Conservation (phyloP, 2,329 filamentous ascomycete genomes). For the Dissoconium aciculare region DNA sequence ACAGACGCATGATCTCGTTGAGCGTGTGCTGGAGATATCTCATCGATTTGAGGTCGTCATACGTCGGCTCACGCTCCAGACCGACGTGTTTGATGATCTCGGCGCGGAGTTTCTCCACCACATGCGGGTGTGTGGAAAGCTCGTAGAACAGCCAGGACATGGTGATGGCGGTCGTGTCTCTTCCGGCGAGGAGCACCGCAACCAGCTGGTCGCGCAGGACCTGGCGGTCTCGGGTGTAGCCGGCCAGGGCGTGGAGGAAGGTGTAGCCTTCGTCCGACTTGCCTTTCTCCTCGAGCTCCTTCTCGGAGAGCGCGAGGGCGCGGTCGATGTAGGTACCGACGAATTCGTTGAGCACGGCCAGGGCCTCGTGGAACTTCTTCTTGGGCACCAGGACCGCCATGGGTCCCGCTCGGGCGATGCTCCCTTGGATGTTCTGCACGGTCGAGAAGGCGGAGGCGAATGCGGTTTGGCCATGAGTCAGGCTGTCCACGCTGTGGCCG, state of each 20-base stretch:
- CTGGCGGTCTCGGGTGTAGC: constrained; percentile 53
- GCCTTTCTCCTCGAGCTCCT: constrained; percentile 58
- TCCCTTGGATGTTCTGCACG: constrained; percentile 58
- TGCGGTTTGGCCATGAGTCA: constrained; percentile 41
- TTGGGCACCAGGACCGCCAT: constrained; percentile 50
- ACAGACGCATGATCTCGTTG: constrained; percentile 33
- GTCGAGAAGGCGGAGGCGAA: constrained; percentile 75
- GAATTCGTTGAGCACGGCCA: constrained; percentile 60
- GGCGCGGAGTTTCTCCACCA: constrained; percentile 51
- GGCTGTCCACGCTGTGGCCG: constrained; percentile 54
- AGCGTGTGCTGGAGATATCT: constrained; percentile 49
- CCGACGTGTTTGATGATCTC: constrained; percentile 61
- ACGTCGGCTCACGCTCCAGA: constrained; percentile 44
- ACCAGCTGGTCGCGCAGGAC: constrained; percentile 75
- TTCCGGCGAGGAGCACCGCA: constrained; percentile 66
- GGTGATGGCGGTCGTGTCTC: constrained; percentile 73
- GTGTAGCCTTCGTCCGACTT: constrained; percentile 62
- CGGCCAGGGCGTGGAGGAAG: constrained; percentile 72
- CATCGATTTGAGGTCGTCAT: constrained; percentile 74
- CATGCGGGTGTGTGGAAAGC: constrained; percentile 53
- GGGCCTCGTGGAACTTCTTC: constrained; percentile 44
- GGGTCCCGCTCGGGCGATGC: constrained; percentile 50
- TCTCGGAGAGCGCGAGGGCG: constrained; percentile 51
- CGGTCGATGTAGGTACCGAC: constrained; percentile 64
- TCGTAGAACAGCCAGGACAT: constrained; percentile 76